Evolutionary conservation across 768 basidiomycete genomes (phyloP).

Genomic region (Gautieria morchelliformis): DNA sequence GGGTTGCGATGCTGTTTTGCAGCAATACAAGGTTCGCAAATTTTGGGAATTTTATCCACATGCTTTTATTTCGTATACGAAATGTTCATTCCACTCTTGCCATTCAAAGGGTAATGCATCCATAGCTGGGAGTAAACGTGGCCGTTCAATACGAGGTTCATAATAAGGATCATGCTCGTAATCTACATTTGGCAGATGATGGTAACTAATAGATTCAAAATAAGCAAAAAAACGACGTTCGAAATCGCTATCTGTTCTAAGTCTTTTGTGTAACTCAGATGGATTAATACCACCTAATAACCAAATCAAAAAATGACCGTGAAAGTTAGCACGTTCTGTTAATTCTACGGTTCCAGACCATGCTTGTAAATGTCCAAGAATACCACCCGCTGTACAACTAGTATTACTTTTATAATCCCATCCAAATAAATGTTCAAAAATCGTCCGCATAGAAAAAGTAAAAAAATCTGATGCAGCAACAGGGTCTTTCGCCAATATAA

Average conservation of each 20-base stretch:
- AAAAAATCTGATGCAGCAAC: slow-evolving; percentile 32
- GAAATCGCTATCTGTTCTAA: slow-evolving; percentile 13
- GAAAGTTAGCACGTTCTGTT: slow-evolving; percentile 29
- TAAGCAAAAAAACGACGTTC: slow-evolving; percentile 11
- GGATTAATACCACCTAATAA: slow-evolving; percentile 26
- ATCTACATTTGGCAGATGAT: slow-evolving; percentile 17
- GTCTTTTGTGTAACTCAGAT: slow-evolving; percentile 16
- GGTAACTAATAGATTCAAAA: slow-evolving; percentile 21
- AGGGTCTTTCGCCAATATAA: slow-evolving; percentile 31
- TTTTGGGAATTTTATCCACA: slow-evolving; percentile 16
- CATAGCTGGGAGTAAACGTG: slow-evolving; percentile 10
- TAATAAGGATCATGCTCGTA: slow-evolving; percentile 7
- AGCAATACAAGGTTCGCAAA: too few species aligned
- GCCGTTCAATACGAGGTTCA: slow-evolving; percentile 18
- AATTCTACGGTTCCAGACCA: slow-evolving; percentile 35
- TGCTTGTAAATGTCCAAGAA: slow-evolving; percentile 24
- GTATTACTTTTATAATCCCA: slow-evolving; percentile 9
- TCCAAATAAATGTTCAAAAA: slow-evolving; percentile 22
- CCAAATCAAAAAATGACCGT: slow-evolving; percentile 35
- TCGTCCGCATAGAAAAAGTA: slow-evolving; percentile 28
- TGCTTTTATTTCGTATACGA: slow-evolving; percentile 13
- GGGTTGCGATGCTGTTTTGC: too few species aligned
- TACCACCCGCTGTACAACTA: slow-evolving; percentile 17
- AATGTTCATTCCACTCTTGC: slow-evolving; percentile 9
- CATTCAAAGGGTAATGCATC: neutral